Evolutionary conservation across 176 grass and related monocot genomes (phyloP).

Genomic region (Ampelocalamus luodianensis): DNA sequence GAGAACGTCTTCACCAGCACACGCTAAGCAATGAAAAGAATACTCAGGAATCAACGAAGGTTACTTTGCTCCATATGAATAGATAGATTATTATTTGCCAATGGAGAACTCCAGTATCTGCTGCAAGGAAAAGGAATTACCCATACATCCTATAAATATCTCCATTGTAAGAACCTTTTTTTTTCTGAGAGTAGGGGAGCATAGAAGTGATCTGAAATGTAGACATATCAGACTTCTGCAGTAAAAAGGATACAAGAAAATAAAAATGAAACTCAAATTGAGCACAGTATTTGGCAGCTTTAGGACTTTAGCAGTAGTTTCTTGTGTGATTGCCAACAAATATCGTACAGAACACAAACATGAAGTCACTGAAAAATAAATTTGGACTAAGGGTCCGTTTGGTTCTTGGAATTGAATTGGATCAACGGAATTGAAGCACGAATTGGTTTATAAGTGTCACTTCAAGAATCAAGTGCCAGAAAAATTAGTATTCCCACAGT

Average conservation of each 20-base stretch:
- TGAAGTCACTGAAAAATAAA: slow-evolving; percentile 3
- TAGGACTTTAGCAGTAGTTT: background rate
- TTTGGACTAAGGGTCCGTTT: background rate
- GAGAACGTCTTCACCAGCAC: slow-evolving; percentile 23
- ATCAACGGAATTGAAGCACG: too few relatives aligned
- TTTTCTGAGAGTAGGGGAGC: background rate
- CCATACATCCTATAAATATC: background rate
- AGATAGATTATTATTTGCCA: slow-evolving; percentile 8
- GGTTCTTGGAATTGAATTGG: too few relatives aligned
- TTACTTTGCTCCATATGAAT: slow-evolving; percentile 9
- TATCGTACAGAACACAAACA: slow-evolving; percentile 7
- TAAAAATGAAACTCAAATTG: slow-evolving; percentile 1
- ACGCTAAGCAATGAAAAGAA: slow-evolving; percentile 25
- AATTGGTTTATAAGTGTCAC: background rate
- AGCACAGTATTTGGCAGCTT: background rate
- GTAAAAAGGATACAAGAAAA: slow-evolving; percentile 26
- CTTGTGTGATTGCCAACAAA: background rate
- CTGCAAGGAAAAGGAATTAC: slow-evolving; percentile 21
- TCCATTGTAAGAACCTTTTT: background rate
- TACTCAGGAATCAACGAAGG: slow-evolving; percentile 18
- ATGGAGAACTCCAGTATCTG: slow-evolving; percentile 14
- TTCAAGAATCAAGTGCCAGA: slow-evolving; percentile 33
- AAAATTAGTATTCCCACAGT: slow-evolving; percentile 6
- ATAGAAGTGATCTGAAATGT: slow-evolving; percentile 14
- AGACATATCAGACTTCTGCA: background rate